Base-by-base conservation (phyloP, 1,284 basidiomycete species). In the Volvariella surrecta region DNA sequence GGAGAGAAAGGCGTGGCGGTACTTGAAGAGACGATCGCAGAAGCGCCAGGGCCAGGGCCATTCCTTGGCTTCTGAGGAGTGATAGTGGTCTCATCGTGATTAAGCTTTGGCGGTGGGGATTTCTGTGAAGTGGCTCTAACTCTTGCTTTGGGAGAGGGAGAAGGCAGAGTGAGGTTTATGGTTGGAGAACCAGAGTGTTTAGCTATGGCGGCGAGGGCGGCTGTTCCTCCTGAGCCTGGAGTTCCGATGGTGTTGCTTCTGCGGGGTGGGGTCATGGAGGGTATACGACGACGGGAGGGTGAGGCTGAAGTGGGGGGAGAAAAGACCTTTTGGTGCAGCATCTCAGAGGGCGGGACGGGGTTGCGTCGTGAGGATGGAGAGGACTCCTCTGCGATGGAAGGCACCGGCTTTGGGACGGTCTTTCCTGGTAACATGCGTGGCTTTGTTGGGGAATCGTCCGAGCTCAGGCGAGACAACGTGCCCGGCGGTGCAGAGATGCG, bases 251-350 rank as follows among this genome's bases (percentile, higher is more conserved):
- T 50, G 30, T 49, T 50, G 18, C 50, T 47, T 32, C 51, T 49
- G 21, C 58, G 53, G 6, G 62, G 58, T 10, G 62, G 56, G 2
- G 61, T 62, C 57, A 62, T 60, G 7, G 63, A 63, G 18, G 55
- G 54, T 24, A 61, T 55, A 16, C 60, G 56, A 28, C 57, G 51
- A 44, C 52, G 50, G 32, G 48, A 45, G 32, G 45, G 51, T 18
- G 54, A 43, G 4, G 52, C 42, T 9, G 52, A 53, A 32, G 6
- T n/a, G 4, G 34, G 40, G 43, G 21, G 46, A 37, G 22, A 52
- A 48, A 20, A 47, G 49, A n/a, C 48, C 40, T 24, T 50, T 47
- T 35, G 28, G 22, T 32, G 39, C 39, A 40, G 48, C 8, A 40
- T n/a, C 10, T 38, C 43, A 16, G 48, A 41, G 30, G 53, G 48